Evolutionary conservation across 2,329 filamentous ascomycete genomes (phyloP).

Genomic region (Cercospora zeae-maydis): DNA sequence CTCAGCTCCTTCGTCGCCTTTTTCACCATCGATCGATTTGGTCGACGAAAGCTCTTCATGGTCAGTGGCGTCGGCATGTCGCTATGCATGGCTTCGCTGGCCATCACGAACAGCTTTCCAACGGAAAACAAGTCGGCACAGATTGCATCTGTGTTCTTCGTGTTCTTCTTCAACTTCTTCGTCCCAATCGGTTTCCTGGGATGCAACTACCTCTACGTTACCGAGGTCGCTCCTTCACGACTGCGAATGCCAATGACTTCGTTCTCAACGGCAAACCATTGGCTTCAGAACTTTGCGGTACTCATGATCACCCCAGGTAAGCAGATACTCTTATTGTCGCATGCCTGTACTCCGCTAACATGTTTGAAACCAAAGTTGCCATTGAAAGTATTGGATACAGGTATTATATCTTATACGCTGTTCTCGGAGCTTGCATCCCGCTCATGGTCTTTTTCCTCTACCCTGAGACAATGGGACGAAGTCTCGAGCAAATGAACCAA

Average conservation of each 20-base stretch:
- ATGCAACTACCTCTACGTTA: conserved; percentile 59
- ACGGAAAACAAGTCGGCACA: conserved; percentile 46
- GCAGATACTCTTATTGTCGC: no score
- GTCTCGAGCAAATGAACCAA: conserved; percentile 52
- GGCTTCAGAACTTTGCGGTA: conserved; percentile 50
- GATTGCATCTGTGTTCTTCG: conserved; percentile 54
- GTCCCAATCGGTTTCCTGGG: conserved; percentile 59
- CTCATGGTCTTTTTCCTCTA: conserved; percentile 54
- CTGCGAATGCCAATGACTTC: conserved; percentile 55
- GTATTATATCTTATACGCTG: conserved; percentile 52
- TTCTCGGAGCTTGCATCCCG: conserved; percentile 46
- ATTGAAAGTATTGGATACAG: conserved; percentile 51
- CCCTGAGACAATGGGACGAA: conserved; percentile 48
- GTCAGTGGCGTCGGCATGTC: conserved; percentile 53
- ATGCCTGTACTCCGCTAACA: no score
- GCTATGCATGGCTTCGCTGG: conserved; percentile 53
- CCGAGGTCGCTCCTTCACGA: conserved; percentile 54
- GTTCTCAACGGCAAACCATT: conserved; percentile 55
- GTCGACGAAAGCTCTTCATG: conserved; percentile 51
- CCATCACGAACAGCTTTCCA: conserved; percentile 51
- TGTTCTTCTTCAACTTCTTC: conserved; percentile 60
- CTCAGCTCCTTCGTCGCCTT: conserved; percentile 51
- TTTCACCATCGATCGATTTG: conserved; percentile 51
- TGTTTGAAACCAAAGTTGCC: conserved; percentile 34
- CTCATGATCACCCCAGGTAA: conserved; percentile 42